phyloP scores from a whole-genome alignment of 345 rosid genomes.

The Salix brachista region DNA sequence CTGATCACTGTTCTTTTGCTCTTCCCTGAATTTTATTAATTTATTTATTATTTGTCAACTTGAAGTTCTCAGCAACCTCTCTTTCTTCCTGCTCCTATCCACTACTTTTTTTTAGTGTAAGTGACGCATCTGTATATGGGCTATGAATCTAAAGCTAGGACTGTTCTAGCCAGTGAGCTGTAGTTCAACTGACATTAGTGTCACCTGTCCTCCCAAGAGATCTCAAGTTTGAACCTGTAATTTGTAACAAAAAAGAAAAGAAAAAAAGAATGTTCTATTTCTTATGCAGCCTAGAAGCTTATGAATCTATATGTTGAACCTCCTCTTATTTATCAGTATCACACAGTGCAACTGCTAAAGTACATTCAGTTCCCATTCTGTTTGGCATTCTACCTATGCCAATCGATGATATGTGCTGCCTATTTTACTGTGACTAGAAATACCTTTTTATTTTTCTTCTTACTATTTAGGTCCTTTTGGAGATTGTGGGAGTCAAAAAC shows the following conservation, averaged over 20 bases:
- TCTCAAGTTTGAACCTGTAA: neutral
- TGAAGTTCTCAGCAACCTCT: neutral
- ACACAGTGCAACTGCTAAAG: neutral
- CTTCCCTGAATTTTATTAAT: neutral
- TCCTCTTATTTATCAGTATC: neutral
- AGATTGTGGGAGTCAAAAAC: conserved; percentile 68
- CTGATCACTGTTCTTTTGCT: conserved; percentile 4
- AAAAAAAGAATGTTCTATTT: too few species aligned
- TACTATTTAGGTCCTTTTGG: conserved; percentile 52
- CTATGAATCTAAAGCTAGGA: neutral
- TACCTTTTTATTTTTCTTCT: neutral
- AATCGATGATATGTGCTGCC: neutral
- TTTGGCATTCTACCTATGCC: neutral
- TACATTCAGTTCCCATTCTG: neutral
- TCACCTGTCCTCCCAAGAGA: neutral
- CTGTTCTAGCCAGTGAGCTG: neutral
- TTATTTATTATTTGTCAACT: neutral
- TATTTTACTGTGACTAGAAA: neutral
- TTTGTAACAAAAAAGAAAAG: neutral
- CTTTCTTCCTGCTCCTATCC: neutral
- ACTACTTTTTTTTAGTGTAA: neutral
- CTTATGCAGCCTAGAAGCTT: neutral
- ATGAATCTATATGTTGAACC: neutral
- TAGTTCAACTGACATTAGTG: neutral
- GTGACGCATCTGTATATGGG: neutral